Evolutionary conservation across 768 basidiomycete species (phyloP).

Genomic region (Neoboletus subvelutipes): DNA sequence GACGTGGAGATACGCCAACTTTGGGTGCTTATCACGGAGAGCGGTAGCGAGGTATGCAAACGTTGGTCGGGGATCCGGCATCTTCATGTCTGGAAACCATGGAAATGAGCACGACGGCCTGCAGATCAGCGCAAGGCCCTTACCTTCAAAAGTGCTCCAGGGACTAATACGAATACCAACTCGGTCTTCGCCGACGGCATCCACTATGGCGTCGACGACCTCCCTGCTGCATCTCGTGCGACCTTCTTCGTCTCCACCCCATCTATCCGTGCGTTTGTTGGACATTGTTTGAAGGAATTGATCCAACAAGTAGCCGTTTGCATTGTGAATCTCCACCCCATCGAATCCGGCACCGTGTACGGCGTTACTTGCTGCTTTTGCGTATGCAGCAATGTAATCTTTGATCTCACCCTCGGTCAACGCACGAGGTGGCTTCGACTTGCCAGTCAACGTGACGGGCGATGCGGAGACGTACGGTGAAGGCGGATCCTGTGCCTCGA

Average conservation of each 20-base stretch:
- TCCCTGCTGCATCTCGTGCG: slow-evolving; percentile 57
- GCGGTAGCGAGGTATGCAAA: slow-evolving; percentile 49
- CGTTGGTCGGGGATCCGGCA: slow-evolving; percentile 54
- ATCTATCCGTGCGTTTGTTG: slow-evolving; percentile 62
- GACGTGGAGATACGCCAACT: slow-evolving; percentile 53
- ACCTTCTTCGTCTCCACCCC: slow-evolving; percentile 66
- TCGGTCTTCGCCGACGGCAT: slow-evolving; percentile 53
- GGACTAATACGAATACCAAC: slow-evolving; percentile 59
- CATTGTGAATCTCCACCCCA: slow-evolving; percentile 45
- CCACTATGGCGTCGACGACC: slow-evolving; percentile 49
- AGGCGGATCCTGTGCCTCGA: slow-evolving; percentile 33
- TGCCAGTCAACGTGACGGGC: slow-evolving; percentile 22
- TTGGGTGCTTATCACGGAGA: slow-evolving; percentile 33
- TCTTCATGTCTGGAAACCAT: slow-evolving; percentile 44
- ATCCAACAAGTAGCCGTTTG: slow-evolving; percentile 50
- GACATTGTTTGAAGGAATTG: slow-evolving; percentile 61
- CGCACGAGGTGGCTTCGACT: slow-evolving; percentile 17
- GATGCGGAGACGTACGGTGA: slow-evolving; percentile 38
- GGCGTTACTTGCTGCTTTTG: slow-evolving; percentile 35
- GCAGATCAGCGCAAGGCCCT: not conserved
- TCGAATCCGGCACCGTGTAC: slow-evolving; percentile 43
- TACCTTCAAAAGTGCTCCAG: slow-evolving; percentile 46
- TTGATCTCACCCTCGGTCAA: slow-evolving; percentile 33
- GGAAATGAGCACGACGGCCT: not conserved
- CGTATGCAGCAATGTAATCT: slow-evolving; percentile 31